phyloP scores from a whole-genome alignment of 805 yeast genomes.

The Candida pini region DNA sequence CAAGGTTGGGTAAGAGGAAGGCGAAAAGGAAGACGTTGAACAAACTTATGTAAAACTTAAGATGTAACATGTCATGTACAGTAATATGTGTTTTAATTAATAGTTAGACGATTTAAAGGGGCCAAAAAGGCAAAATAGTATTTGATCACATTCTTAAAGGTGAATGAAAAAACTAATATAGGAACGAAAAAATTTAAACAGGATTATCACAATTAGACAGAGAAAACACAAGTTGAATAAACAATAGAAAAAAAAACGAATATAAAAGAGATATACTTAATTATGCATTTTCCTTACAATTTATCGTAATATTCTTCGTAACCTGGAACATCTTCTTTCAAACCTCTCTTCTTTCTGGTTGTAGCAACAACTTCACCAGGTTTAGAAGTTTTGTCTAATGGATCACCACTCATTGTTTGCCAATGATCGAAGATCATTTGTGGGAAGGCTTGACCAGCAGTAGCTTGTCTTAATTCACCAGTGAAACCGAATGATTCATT shows the following conservation, averaged over 20 bases:
- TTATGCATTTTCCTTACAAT: conserved; percentile 44
- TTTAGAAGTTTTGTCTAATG: conserved; percentile 75
- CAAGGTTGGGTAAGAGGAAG: too few relatives aligned
- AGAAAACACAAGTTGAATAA: too few relatives aligned
- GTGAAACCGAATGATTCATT: conserved; percentile 99
- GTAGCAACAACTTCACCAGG: conserved; percentile 55
- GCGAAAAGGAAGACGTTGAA: too few relatives aligned
- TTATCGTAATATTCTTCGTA: conserved; percentile 98
- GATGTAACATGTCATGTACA: too few relatives aligned
- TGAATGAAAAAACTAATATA: too few relatives aligned
- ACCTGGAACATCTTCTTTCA: conserved; percentile 97
- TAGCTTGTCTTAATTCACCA: conserved; percentile 98
- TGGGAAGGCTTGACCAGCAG: conserved; percentile 99
- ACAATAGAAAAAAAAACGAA: conserved; percentile 1
- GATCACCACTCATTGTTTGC: conserved; percentile 88
- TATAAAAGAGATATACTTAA: conserved; percentile 1
- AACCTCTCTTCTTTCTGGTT: conserved; percentile 91
- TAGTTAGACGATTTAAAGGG: too few relatives aligned
- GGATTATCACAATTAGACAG: too few relatives aligned
- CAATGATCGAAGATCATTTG: conserved; percentile 99
- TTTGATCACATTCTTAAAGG: too few relatives aligned
- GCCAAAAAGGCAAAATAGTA: too few relatives aligned
- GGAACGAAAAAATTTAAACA: too few relatives aligned
- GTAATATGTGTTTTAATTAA: too few relatives aligned
- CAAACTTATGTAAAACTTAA: too few relatives aligned